Evolutionary conservation across 2,329 filamentous ascomycete species (phyloP).

Genomic region (Rugonectria rugulosa): DNA sequence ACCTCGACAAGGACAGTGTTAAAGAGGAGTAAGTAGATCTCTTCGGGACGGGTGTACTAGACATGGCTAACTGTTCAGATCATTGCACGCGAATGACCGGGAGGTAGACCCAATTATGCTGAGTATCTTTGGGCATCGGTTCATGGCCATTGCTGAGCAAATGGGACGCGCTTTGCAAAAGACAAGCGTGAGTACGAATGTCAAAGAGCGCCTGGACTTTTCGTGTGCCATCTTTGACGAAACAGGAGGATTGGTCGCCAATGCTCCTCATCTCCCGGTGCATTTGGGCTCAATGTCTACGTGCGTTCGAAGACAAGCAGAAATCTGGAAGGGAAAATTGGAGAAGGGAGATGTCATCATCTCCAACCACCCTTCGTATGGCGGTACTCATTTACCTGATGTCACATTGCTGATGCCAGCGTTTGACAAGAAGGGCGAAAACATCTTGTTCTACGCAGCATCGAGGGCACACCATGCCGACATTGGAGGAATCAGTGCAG

Average conservation of each 20-base stretch:
- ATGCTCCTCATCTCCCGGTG: slow-evolving; percentile 81
- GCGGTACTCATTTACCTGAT: slow-evolving; percentile 83
- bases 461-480: slow-evolving; percentile 86
- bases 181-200: slow-evolving; percentile 81
- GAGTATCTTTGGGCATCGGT: slow-evolving; percentile 81
- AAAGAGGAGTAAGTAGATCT: slow-evolving; percentile 45
- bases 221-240: slow-evolving; percentile 83
- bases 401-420: slow-evolving; percentile 83
- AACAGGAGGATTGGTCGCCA: slow-evolving; percentile 77
- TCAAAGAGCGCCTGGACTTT: slow-evolving; percentile 84
- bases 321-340: slow-evolving; percentile 80
- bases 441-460: slow-evolving; percentile 84
- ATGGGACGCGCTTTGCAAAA: slow-evolving; percentile 84
- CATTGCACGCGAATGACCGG: slow-evolving; percentile 22
- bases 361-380: slow-evolving; percentile 84
- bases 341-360: slow-evolving; percentile 83
- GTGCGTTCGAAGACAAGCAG: slow-evolving; percentile 78
- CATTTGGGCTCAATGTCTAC: slow-evolving; percentile 86
- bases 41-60: not conserved
- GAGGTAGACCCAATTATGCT: slow-evolving; percentile 80
- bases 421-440: slow-evolving; percentile 68
- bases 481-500: slow-evolving; percentile 81
- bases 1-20: slow-evolving; percentile 68
- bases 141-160: slow-evolving; percentile 87
- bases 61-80: slow-evolving; percentile 7